Base-by-base conservation (phyloP, 306 rosid species). In the Begonia fuchsioides region DNA sequence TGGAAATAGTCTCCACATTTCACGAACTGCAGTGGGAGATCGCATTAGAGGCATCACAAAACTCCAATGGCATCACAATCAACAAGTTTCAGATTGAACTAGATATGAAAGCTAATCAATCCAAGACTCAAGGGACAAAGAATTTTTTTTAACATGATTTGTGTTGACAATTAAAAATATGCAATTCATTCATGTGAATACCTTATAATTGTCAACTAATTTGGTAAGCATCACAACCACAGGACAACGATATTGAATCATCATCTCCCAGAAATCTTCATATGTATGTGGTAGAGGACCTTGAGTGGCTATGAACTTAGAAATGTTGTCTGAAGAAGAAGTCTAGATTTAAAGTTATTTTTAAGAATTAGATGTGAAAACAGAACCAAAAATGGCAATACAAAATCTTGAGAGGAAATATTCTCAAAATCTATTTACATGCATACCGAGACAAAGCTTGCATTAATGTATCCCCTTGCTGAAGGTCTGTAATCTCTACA, bases 211-310 rank as follows among this genome's bases (percentile, higher is more conserved):
- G 68, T 87, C 96, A 4, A 82, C 76, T 73, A 90, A 71, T 56
- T 77, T 67, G 54, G 97, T 90, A 50, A 90, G 90, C 97, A 84
- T 90, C 51, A 90, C 77, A 66, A 90, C 66, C 35, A 72, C 87
- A 57, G 94, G 97, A 66, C 97, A 81, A 32, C n/a, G 77, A 41
- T 69, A 57, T 68, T 90, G 87, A 18, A 81, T 60, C 39, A 79
- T 67, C 97, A 90, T 84, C 73, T 79, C 95, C 98, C 98, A 90
- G 73, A 90, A 90, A 77, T 85, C 98, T 72, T 85, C 92, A 12
- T 61, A 90, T 11, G 98, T 90, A 65, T 81, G 85, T 4, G 79
- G 94, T 56, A 85, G 68, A 1, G 98, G 98, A 35, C 97, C 97
- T 84, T 90, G 97, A 13, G 97, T 85, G 50, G 97, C 97, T 47